Base-by-base conservation (phyloP, 2,329 filamentous ascomycete genomes). In the Penicillium sp. region DNA sequence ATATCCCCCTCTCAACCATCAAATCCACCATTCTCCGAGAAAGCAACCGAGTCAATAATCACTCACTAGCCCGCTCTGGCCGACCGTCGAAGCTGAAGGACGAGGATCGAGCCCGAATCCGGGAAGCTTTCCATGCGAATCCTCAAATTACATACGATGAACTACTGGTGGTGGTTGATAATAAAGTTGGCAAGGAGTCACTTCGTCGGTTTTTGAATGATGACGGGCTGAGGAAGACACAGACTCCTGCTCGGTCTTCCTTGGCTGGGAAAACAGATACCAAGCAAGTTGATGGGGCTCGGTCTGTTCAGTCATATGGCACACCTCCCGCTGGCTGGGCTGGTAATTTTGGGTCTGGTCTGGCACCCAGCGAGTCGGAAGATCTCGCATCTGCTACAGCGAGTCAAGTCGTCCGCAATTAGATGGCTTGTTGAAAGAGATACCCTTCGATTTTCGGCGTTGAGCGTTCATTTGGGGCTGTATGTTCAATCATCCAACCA, bases 1-100 rank as follows among this genome's bases (percentile, higher is more conserved):
- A 45, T 19, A 53, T 53, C 29, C 51, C 51, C 4, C 44, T 51
- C 19, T 45, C 46, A 1, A 53, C 51, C n/a, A 53, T 53, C 24
- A 51, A 51, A 34, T 51, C 43, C 12, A 53, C 51, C 29, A 41
- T 51, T 9, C 29, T 34, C 6, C 39, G 39, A 21, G 48, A 49
- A 15, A 45, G 26, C 24, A 45, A 45, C 12, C 28, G 43, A 2
- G 33, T 45, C 24, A 45, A 45, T 45, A 45, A 45, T 6, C 43
- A 39, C 12, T 47, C 45, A 17, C 21, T 42, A 26, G 28, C 45
- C 8, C 45, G 45, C 35, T 47, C 45, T 10, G 37, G 45, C 13
- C 45, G 45, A 42, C 45, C 37, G n/a, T 42, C 35, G 1, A 47
- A 47, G 22, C 29, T 47, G 19, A 47, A 47, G 21, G 35, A 42